A percentile compares a stretch with the other conserved stretches of the same genome.
Evolutionary conservation across 495 filamentous ascomycete genomes (phyloP).

Genomic region (Aspergillus taichungensis): DNA sequence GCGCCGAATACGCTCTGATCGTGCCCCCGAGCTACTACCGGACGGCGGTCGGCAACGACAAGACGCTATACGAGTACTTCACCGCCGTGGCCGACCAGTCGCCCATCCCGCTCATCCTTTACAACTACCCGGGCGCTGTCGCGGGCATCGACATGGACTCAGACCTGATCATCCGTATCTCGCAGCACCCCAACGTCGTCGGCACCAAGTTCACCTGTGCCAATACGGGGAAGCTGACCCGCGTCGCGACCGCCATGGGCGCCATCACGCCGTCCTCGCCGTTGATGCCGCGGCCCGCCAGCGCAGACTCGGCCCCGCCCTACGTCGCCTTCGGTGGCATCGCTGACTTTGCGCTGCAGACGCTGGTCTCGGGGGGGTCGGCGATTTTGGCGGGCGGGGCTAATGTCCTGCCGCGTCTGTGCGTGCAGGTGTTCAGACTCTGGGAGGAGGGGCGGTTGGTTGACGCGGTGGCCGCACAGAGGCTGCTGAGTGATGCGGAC

Average conservation of each 20-base stretch:
- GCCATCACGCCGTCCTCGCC: constrained; percentile 53
- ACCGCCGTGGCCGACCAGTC: constrained; percentile 63
- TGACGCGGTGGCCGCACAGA: constrained; percentile 67
- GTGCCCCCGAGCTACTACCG: constrained; percentile 83
- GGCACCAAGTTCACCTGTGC: constrained; percentile 90
- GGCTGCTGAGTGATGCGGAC: constrained; percentile 62
- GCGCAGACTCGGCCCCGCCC: constrained; percentile 38
- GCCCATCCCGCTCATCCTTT: constrained; percentile 72
- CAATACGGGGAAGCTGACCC: constrained; percentile 80
- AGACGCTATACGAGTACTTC: constrained; percentile 69
- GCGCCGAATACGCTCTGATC: constrained; percentile 70
- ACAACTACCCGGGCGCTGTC: constrained; percentile 88
- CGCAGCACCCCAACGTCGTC: constrained; percentile 72
- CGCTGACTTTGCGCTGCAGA: constrained; percentile 81
- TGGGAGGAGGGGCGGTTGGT: constrained; percentile 63
- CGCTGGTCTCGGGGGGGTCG: constrained; percentile 66
- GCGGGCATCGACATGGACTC: constrained; percentile 91
- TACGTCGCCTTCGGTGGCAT: constrained; percentile 88
- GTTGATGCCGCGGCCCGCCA: constrained; percentile 27
- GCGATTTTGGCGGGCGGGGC: constrained; percentile 83
- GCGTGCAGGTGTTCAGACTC: constrained; percentile 73
- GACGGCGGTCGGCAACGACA: constrained; percentile 61
- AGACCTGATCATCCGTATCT: constrained; percentile 74
- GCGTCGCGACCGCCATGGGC: constrained; percentile 68
- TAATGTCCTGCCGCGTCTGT: constrained; percentile 77